phyloP scores from a whole-genome alignment of 2,329 filamentous ascomycete genomes.

The Claviceps cyperi region DNA sequence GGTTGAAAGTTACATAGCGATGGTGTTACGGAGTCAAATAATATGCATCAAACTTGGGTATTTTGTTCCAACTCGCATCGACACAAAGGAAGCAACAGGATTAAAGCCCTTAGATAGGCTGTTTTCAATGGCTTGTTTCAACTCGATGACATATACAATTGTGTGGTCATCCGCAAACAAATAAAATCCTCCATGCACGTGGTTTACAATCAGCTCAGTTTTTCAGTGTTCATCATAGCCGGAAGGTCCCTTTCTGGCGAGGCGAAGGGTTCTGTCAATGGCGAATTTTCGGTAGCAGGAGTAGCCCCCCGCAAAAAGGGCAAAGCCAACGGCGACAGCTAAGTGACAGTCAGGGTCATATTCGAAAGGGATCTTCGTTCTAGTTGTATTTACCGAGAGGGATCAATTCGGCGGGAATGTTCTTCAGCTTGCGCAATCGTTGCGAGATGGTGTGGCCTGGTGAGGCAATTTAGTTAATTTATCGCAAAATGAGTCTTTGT shows the following conservation, averaged over 20 bases:
- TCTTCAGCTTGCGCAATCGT: slow-evolving; percentile 77
- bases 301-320: slow-evolving; percentile 68
- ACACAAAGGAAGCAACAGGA: slow-evolving; percentile 11
- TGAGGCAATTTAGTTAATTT: not conserved
- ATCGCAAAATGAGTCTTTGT: not conserved
- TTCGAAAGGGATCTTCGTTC: not conserved
- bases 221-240: slow-evolving; percentile 19
- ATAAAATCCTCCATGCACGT: slow-evolving; percentile 2
- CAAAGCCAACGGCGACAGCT: slow-evolving; percentile 82
- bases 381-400: slow-evolving; percentile 57
- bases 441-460: slow-evolving; percentile 93
- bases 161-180: slow-evolving; percentile 4
- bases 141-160: slow-evolving; percentile 9
- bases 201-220: not conserved
- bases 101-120: not conserved
- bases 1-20: slow-evolving; percentile 25
- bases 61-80: slow-evolving; percentile 7
- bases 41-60: slow-evolving; percentile 7
- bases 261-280: slow-evolving; percentile 84
- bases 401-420: slow-evolving; percentile 84
- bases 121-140: slow-evolving; percentile 7
- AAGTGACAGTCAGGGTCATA: slow-evolving; percentile 3
- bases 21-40: slow-evolving; percentile 24
- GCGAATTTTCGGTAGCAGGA: slow-evolving; percentile 69
- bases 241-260: slow-evolving; percentile 51